Evolutionary conservation across 2,329 filamentous ascomycete species (phyloP), one percentile per base, ranked within the genome.

Genomic region (Mollisiaceae sp.): DNA sequence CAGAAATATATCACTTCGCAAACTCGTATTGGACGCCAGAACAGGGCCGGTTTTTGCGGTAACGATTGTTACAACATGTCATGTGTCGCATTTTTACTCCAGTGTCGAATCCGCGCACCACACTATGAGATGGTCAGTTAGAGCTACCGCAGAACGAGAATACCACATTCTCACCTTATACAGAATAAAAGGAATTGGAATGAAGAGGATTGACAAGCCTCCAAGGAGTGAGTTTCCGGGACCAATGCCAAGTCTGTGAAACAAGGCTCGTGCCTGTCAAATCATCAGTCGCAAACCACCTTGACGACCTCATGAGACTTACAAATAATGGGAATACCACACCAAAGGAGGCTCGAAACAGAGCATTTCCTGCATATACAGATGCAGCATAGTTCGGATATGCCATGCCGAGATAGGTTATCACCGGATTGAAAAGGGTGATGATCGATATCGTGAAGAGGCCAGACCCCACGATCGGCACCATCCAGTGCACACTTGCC

Each of bases 401-500:
- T 20, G n/a, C 45, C 45, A 50, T 50, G 8, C 45, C 45, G 18
- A 50, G n/a, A 50, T 50, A 50, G n/a, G 22, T 50, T 8, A 50
- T n/a, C 20, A 50, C n/a, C 8, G 45, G 45, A 24, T 50, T 50
- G 45, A 50, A 50, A 9, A 50, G 45, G 8, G n/a, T 22, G 8
- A 50, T 50, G 8, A 50, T 50, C 4, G 45, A 22, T 12, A 59
- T 59, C 4, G 75, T 72, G 69, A 85, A 86, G 59, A 81, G 80
- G 2, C 78, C 77, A n/a, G 78, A 80, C 68, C 84, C 85, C 11
- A 85, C 80, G 27, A 82, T 82, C 22, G 82, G 82, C 1, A 78
- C 83, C 66, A 86, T 82, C 84, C 85, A 87, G 71, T 83, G 83
- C 62, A 85, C 78, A 9, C 76, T 76, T 0, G 78, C 75, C 15